Conservation (phyloP, 129 eudicot genomes). For the Tagetes patula region DNA sequence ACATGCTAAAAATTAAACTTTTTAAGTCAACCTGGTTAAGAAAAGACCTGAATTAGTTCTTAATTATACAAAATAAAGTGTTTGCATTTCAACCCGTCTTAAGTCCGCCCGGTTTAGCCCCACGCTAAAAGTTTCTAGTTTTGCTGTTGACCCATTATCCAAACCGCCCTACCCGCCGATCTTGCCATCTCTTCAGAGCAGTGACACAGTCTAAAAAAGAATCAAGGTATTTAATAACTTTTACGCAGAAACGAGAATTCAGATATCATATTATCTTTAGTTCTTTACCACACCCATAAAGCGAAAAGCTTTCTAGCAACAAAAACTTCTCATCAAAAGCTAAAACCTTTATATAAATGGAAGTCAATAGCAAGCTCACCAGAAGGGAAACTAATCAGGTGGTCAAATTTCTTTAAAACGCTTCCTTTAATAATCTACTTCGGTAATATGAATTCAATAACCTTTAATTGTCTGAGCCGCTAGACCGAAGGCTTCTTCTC, state of each 20-base stretch:
- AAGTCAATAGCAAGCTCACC: constrained; percentile 22
- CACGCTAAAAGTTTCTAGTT: neutral
- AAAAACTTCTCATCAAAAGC: constrained; percentile 16
- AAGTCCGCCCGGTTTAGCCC: neutral
- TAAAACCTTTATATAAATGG: constrained; percentile 12
- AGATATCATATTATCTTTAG: constrained; percentile 16
- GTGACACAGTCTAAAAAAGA: neutral
- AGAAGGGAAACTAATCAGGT: constrained; percentile 2
- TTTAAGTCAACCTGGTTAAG: too few species aligned
- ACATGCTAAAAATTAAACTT: neutral
- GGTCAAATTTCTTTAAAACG: constrained; percentile 9
- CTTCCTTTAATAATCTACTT: constrained; percentile 14
- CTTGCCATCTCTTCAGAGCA: neutral
- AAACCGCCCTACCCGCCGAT: neutral
- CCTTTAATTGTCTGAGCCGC: constrained; percentile 28
- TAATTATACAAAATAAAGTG: neutral
- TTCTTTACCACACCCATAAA: constrained; percentile 10
- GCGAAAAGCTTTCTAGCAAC: neutral
- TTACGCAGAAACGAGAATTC: neutral
- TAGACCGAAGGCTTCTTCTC: constrained; percentile 39
- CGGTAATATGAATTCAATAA: neutral
- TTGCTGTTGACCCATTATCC: neutral
- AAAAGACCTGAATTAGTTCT: too few species aligned
- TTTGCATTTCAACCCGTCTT: neutral
- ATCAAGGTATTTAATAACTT: constrained; percentile 11